Conservation (phyloP, 2,329 filamentous ascomycete genomes). For the Colletotrichum sp. region DNA sequence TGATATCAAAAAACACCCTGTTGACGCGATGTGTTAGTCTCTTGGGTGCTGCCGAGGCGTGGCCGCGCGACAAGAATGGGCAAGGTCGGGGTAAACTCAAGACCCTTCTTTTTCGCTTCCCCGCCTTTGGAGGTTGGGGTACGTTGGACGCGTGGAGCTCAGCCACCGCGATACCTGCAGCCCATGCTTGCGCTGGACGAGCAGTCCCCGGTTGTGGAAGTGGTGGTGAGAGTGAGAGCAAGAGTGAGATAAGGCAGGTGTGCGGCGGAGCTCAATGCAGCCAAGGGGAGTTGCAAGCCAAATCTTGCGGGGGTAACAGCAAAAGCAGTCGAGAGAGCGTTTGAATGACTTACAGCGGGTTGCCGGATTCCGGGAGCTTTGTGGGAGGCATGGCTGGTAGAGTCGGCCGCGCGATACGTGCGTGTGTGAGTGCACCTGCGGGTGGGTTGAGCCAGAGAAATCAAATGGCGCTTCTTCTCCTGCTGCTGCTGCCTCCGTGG, state of each 20-base stretch:
- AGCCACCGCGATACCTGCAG: neutral
- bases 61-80: neutral
- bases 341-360: conserved; percentile 46
- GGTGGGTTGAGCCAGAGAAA: neutral
- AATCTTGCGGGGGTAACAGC: neutral
- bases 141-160: conserved; percentile 4
- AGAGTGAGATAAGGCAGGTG: neutral
- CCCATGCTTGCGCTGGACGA: neutral
- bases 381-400: conserved; percentile 45
- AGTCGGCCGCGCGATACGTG: neutral
- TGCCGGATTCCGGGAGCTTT: conserved; percentile 50
- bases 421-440: neutral
- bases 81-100: neutral
- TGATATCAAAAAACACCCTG: conserved; percentile 78
- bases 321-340: neutral
- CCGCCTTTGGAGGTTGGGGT: neutral
- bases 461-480: neutral
- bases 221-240: neutral
- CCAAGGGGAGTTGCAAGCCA: neutral
- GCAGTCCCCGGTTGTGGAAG: neutral
- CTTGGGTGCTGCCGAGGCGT: neutral
- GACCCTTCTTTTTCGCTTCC: neutral
- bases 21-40: conserved; percentile 18
- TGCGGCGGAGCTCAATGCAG: neutral
- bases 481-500: neutral